These are phyloP conservation scores for Pythium graminicola DNA, from an alignment of 352 stramenopile genomes.

Conservation along the genomic window DNA sequence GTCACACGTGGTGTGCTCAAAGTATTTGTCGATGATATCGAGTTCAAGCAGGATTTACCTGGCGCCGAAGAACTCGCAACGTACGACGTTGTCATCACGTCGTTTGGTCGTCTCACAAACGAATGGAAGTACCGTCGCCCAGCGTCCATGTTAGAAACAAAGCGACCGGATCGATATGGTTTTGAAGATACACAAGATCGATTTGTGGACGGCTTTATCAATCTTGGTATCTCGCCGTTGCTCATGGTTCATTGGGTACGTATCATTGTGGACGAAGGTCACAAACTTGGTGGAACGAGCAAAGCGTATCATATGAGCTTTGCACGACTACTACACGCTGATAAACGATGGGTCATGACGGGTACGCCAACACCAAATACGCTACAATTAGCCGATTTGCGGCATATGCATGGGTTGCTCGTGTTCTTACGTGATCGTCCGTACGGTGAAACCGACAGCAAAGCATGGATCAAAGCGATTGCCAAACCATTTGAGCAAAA, in stretches of 20 bases:
- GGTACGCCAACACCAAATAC: constrained; percentile 93
- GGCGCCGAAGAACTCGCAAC: constrained; percentile 34
- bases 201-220: constrained; percentile 53
- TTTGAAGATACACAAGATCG: constrained; percentile 43
- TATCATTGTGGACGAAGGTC: constrained; percentile 94
- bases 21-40: constrained; percentile 23
- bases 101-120: constrained; percentile 47
- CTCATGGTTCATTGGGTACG: constrained; percentile 77
- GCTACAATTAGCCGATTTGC: constrained; percentile 76
- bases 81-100: constrained; percentile 73
- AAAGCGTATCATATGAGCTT: constrained; percentile 73
- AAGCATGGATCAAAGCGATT: constrained; percentile 74
- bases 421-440: constrained; percentile 86
- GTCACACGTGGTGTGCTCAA: constrained; percentile 22
- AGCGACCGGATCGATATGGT: constrained; percentile 59
- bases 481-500: constrained; percentile 64
- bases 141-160: constrained; percentile 48
- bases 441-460: constrained; percentile 74
- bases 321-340: constrained; percentile 67
- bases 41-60: constrained; percentile 34
- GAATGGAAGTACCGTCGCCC: constrained; percentile 67
- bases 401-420: constrained; percentile 86
- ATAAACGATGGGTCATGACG: constrained; percentile 96
- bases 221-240: constrained; percentile 48
- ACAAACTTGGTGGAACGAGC: constrained; percentile 82